Evolutionary conservation across 2,329 filamentous ascomycete species (phyloP).

Genomic region (Pseudogymnoascus sp.): DNA sequence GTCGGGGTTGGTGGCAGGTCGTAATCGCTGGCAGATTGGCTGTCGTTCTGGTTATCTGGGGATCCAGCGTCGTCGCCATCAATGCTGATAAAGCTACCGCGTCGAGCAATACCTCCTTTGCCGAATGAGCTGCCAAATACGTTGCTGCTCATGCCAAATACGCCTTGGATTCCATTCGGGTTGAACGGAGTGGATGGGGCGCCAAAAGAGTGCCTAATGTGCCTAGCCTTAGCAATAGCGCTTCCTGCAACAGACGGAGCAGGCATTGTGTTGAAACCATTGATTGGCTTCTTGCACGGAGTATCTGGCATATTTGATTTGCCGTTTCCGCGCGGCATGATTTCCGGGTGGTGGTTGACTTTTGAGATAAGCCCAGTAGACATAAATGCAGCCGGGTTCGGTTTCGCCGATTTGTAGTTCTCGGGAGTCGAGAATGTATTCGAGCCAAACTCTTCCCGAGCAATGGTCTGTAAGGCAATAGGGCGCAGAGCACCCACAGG

Average conservation of each 20-base stretch:
- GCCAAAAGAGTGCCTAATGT: conserved; percentile 65
- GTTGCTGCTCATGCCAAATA: conserved; percentile 46
- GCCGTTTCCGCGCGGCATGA: conserved; percentile 44
- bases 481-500: conserved; percentile 56
- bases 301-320: conserved; percentile 80
- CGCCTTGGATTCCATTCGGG: conserved; percentile 41
- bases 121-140: conserved; percentile 52
- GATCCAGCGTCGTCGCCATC: conserved; percentile 51
- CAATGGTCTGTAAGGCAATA: conserved; percentile 30
- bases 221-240: conserved; percentile 50
- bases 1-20: conserved; percentile 93
- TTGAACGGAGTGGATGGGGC: conserved; percentile 77
- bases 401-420: conserved; percentile 67
- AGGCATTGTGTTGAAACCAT: conserved; percentile 59
- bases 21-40: conserved; percentile 50
- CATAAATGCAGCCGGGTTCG: conserved; percentile 77
- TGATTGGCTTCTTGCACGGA: conserved; percentile 80
- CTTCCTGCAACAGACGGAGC: conserved; percentile 46
- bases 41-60: conserved; percentile 51
- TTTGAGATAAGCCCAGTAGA: conserved; percentile 94
- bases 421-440: conserved; percentile 63
- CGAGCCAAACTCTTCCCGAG: conserved; percentile 36
- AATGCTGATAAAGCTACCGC: conserved; percentile 68
- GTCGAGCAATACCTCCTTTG: conserved; percentile 34
- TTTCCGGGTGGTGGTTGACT: conserved; percentile 73